Evolutionary conservation across 371 early-diverging fungal species (phyloP), one percentile per base, ranked within the genome.

Genomic region (Rhizomucor miehei): DNA sequence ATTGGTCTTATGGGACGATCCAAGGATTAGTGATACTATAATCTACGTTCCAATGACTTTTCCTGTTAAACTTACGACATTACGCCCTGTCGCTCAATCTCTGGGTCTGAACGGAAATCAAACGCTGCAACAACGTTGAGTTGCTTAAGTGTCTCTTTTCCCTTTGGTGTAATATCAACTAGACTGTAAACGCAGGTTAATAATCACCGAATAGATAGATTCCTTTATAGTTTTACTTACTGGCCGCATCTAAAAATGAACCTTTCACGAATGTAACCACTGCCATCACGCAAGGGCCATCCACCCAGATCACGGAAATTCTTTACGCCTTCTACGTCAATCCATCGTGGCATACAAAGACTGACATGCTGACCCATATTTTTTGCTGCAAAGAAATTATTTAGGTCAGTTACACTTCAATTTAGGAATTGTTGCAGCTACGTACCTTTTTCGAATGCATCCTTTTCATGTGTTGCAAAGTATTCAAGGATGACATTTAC

Each of bases 231-330:
- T n/a, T n/a, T n/a, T 8, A 60, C 73, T 59, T 65, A 69, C 67
- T 69, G 57, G 5, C 60, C 70, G 36, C 65, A 59, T 17, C 70
- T 63, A 51, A 75, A 80, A 3, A 77, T 62, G 11, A 48, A 59
- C 25, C 80, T 39, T 48, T 73, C 70, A 6, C 77, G 68, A 40
- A 80, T 65, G 63, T 77, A 75, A n/a, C 70, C 76, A 20, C 41
- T 58, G n/a, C 74, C 72, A 48, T 69, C 65, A 13, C 66, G 63
- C 16, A 70, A n/a, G 4, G 68, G 61, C 69, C 72, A 80, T 1
- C 80, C 84, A 48, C 86, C 86, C 19, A 82, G 67, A 56, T 82
- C 84, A 40, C 86, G 73, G 57, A 85, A 83, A 56, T 85, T 85
- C 24, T 62, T 67, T 1, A 83, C 84, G n/a, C 86, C 86, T 38